These are phyloP conservation scores for Pinus tabuliformis DNA, from an alignment of 75 land plant species.

Conservation along the genomic window DNA sequence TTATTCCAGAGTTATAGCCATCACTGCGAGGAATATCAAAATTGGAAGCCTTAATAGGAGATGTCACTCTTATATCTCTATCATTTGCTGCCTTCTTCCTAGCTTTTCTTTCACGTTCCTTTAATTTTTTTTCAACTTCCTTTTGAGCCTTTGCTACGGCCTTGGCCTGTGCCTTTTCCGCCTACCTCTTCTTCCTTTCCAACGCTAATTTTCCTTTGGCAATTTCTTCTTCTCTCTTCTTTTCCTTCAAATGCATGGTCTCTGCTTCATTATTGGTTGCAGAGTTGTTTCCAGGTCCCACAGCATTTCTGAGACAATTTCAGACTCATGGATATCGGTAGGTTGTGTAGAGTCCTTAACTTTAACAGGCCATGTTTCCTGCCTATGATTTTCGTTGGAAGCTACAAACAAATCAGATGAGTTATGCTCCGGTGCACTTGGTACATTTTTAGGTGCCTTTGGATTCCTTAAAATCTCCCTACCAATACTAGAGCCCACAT, in stretches of 20 bases:
- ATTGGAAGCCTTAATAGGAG: too few relatives aligned
- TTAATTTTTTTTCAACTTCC: slow-evolving; percentile 63
- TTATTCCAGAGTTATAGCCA: too few relatives aligned
- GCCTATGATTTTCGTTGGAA: slow-evolving; percentile 10
- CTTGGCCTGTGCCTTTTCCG: slow-evolving; percentile 68
- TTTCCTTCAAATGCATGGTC: slow-evolving; percentile 38
- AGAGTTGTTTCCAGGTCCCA: slow-evolving; percentile 11
- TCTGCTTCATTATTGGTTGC: slow-evolving; percentile 16
- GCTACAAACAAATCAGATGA: slow-evolving; percentile 4
- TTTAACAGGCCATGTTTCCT: slow-evolving; percentile 1
- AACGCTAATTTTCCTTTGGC: slow-evolving; percentile 49
- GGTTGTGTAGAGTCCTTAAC: not conserved
- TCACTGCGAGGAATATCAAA: too few relatives aligned
- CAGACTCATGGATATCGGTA: slow-evolving; percentile 2
- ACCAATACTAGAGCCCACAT: slow-evolving; percentile 3
- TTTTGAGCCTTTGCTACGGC: slow-evolving; percentile 59
- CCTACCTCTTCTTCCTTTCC: slow-evolving; percentile 73
- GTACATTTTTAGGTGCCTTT: slow-evolving; percentile 15
- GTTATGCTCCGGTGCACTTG: slow-evolving; percentile 11
- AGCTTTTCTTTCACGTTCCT: too few relatives aligned
- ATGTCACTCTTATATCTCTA: too few relatives aligned
- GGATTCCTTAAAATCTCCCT: not conserved
- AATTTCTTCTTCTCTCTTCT: slow-evolving; percentile 61
- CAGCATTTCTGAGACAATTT: slow-evolving; percentile 4
- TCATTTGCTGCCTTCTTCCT: too few relatives aligned